Conservation (phyloP, 2,329 filamentous ascomycete species). For the Paramyrothecium sp. region DNA sequence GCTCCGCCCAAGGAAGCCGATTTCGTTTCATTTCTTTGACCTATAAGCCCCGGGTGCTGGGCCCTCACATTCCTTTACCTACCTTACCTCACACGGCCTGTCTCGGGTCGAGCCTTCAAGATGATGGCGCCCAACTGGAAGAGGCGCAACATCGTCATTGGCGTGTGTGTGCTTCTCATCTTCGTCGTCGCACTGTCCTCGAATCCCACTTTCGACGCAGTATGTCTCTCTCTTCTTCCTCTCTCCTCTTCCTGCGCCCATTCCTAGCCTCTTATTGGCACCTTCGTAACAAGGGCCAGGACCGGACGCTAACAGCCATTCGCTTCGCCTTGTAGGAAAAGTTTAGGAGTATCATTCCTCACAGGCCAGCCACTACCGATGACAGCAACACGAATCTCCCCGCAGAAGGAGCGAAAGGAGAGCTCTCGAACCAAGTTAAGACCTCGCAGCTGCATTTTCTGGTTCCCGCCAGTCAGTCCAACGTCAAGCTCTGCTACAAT, state of each 20-base stretch:
- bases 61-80: background rate
- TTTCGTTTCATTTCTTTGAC: too few relatives aligned
- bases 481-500: constrained; percentile 35
- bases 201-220: constrained; percentile 8
- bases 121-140: constrained; percentile 7
- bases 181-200: constrained; percentile 5
- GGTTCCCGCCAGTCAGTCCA: constrained; percentile 34
- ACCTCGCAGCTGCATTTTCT: constrained; percentile 35
- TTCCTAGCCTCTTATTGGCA: background rate
- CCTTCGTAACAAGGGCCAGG: too few relatives aligned
- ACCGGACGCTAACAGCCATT: background rate
- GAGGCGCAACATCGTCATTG: constrained; percentile 7
- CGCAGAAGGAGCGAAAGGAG: background rate
- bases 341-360: constrained; percentile 5
- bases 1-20: too few relatives aligned
- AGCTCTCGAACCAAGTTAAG: constrained; percentile 3
- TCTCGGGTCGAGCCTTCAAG: background rate
- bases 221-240: constrained; percentile 6
- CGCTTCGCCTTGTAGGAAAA: background rate
- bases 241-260: background rate
- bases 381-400: background rate
- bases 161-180: constrained; percentile 3
- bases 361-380: background rate
- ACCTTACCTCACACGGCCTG: background rate
- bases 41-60: too few relatives aligned